Evolutionary conservation across 768 basidiomycete species (phyloP).

Genomic region (Chalciporus piperatus): DNA sequence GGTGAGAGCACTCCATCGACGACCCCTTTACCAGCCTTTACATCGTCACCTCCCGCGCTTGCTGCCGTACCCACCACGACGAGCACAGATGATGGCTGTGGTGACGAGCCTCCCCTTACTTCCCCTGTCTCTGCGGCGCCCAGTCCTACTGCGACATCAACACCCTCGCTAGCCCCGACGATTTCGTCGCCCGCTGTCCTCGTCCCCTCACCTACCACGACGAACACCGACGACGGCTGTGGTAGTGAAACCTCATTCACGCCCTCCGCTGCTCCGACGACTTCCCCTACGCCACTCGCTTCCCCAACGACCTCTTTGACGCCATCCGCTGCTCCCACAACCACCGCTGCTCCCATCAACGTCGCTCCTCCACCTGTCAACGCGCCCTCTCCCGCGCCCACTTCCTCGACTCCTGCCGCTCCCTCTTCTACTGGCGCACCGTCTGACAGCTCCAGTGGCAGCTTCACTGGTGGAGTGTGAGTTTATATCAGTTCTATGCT

Average conservation of each 20-base stretch:
- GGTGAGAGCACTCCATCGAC: not conserved
- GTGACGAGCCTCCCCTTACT: not conserved
- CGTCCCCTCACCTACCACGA: slow-evolving; percentile 9
- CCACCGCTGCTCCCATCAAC: not conserved
- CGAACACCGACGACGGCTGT: slow-evolving; percentile 1
- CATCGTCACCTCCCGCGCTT: not conserved
- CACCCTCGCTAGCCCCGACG: slow-evolving; percentile 12
- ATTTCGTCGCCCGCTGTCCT: not conserved
- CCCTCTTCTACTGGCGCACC: not conserved
- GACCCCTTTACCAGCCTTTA: not conserved
- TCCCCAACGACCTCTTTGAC: not conserved
- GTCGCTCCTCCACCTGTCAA: not conserved
- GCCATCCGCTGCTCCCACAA: not conserved
- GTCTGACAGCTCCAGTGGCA: slow-evolving; percentile 23
- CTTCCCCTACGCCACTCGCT: not conserved
- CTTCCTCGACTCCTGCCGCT: not conserved
- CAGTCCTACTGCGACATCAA: slow-evolving; percentile 8
- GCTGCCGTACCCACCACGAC: not conserved
- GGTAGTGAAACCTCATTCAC: not conserved
- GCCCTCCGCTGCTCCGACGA: slow-evolving; percentile 9
- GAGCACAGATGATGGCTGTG: not conserved
- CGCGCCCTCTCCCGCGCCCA: not conserved
- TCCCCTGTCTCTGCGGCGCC: not conserved
- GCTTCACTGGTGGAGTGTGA: slow-evolving; percentile 43
- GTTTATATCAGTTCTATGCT: slow-evolving; percentile 9